Evolutionary conservation across 495 filamentous ascomycete genomes (phyloP).

Genomic region (Hyaloscypha finlandica): DNA sequence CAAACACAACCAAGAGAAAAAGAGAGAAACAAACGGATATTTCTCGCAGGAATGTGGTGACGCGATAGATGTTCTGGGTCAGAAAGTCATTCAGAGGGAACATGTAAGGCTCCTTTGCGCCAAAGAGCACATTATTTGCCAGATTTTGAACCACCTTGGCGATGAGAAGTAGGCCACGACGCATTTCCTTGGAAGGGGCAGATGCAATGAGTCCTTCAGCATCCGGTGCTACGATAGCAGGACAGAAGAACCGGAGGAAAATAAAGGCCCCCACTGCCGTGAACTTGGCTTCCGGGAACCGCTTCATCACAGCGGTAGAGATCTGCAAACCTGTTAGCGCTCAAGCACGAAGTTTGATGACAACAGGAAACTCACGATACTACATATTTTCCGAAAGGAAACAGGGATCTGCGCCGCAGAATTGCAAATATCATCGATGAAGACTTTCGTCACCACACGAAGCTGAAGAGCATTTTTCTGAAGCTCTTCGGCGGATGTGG

Average conservation of each 20-base stretch:
- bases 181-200: constrained; percentile 64
- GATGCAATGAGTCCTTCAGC: constrained; percentile 59
- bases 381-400: constrained; percentile 65
- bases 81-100: constrained; percentile 66
- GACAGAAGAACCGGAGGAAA: constrained; percentile 69
- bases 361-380: constrained; percentile 46
- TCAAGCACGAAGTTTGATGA: background rate
- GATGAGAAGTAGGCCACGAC: constrained; percentile 63
- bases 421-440: constrained; percentile 65
- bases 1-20: background rate
- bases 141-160: constrained; percentile 70
- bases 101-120: constrained; percentile 72
- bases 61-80: constrained; percentile 61
- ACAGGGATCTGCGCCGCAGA: constrained; percentile 59
- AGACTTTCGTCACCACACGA: constrained; percentile 61
- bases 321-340: constrained; percentile 41
- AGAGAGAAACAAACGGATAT: constrained; percentile 50
- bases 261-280: constrained; percentile 70
- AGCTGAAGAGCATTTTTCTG: constrained; percentile 62
- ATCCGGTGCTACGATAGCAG: constrained; percentile 68
- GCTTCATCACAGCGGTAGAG: constrained; percentile 53
- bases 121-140: constrained; percentile 69
- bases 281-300: constrained; percentile 68
- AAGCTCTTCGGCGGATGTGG: constrained; percentile 57
- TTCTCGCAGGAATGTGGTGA: constrained; percentile 63